phyloP scores from a whole-genome alignment of 1,284 basidiomycete genomes.

The Pseudozyma sp. region DNA sequence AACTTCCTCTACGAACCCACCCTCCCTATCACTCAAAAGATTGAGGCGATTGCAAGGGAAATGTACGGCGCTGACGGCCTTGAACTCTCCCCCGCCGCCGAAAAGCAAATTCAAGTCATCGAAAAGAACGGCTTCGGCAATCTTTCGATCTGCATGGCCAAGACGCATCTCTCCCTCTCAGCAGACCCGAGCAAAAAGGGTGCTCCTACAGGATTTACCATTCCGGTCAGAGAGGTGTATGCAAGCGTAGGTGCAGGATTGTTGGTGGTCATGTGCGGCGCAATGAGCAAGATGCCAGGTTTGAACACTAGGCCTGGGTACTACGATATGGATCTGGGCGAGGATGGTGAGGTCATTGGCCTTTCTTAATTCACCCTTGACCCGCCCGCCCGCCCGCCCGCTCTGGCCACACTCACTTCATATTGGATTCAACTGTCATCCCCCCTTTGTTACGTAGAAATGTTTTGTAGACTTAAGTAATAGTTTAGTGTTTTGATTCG shows the following conservation, averaged over 20 bases:
- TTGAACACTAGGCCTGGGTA: conserved; percentile 88
- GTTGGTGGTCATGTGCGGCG: conserved; percentile 82
- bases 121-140: conserved; percentile 86
- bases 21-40: conserved; percentile 62
- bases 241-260: conserved; percentile 94
- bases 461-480: background rate
- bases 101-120: conserved; percentile 89
- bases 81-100: conserved; percentile 76
- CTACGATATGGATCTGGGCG: conserved; percentile 66
- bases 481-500: background rate
- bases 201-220: conserved; percentile 75
- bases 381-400: too few relatives aligned
- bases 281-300: conserved; percentile 93
- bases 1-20: conserved; percentile 67
- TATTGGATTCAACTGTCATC: conserved; percentile 25
- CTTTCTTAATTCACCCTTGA: conserved; percentile 53
- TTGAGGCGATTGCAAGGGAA: conserved; percentile 63
- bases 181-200: conserved; percentile 65
- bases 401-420: background rate
- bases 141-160: conserved; percentile 90
- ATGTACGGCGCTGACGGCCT: conserved; percentile 69
- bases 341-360: conserved; percentile 69
- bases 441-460: background rate
- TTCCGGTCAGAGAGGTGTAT: conserved; percentile 90
- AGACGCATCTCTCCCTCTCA: conserved; percentile 76